These are phyloP conservation scores for Candida nanaspora DNA, from an alignment of 805 yeast species.

Conservation along the genomic window DNA sequence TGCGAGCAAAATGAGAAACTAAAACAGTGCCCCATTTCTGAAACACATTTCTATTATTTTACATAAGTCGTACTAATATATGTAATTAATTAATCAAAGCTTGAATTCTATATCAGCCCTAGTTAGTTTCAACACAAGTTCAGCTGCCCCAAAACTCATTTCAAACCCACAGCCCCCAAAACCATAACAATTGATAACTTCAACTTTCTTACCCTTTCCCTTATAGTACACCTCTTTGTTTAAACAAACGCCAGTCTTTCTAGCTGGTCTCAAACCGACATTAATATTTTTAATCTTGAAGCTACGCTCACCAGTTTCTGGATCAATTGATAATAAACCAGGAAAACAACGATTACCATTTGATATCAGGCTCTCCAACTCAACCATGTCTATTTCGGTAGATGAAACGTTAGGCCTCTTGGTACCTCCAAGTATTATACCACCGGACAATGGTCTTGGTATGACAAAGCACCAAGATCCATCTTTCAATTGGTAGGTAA, in stretches of 20 bases:
- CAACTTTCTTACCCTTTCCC: neutral
- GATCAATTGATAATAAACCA: constrained; percentile 31
- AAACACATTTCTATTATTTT: no score
- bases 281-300: constrained; percentile 43
- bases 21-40: no score
- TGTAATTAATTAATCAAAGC: no score
- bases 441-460: constrained; percentile 53
- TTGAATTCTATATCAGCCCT: no score
- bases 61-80: no score
- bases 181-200: constrained; percentile 66
- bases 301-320: constrained; percentile 22
- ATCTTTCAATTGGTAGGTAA: constrained; percentile 36
- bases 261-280: constrained; percentile 66
- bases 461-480: constrained; percentile 43
- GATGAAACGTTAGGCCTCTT: constrained; percentile 40
- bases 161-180: constrained; percentile 59
- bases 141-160: constrained; percentile 57
- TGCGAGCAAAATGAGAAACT: no score
- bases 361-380: constrained; percentile 35
- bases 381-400: constrained; percentile 32
- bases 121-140: no score
- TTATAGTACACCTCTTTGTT: constrained; percentile 14
- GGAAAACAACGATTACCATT: constrained; percentile 43
- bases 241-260: constrained; percentile 44
- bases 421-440: constrained; percentile 62